These are phyloP conservation scores for Liquidambar formosana DNA, from an alignment of 164 flowering plant genomes.

Conservation along the genomic window DNA sequence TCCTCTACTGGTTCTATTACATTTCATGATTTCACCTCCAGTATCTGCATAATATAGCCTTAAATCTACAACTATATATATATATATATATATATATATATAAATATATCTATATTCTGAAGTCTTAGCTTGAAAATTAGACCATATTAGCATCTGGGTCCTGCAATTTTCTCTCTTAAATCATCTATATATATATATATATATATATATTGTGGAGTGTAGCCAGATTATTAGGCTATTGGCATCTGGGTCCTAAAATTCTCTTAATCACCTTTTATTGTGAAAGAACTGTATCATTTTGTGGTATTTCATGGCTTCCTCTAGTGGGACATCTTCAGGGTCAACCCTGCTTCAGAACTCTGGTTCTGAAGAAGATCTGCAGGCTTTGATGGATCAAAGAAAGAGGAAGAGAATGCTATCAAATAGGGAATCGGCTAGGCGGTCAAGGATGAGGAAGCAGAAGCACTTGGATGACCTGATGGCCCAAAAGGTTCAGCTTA, in stretches of 20 bases:
- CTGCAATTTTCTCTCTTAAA: not conserved
- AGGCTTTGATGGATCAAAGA: slow-evolving; percentile 40
- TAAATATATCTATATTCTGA: slow-evolving; percentile 1
- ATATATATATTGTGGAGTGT: not conserved
- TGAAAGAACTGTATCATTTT: no score
- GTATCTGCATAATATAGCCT: not conserved
- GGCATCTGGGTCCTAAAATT: not conserved
- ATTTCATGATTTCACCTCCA: slow-evolving; percentile 32
- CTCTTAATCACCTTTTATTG: no score
- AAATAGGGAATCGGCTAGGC: slow-evolving; percentile 49
- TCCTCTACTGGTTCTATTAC: slow-evolving; percentile 61
- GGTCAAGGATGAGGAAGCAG: slow-evolving; percentile 55
- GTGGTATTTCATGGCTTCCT: slow-evolving; percentile 30
- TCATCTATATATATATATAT: not conserved
- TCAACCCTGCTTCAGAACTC: slow-evolving; percentile 31
- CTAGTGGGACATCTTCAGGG: slow-evolving; percentile 38
- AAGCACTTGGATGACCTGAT: slow-evolving; percentile 45
- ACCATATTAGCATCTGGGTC: not conserved
- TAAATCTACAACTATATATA: not conserved
- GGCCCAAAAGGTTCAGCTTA: slow-evolving; percentile 26
- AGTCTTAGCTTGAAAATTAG: not conserved
- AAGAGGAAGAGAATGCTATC: slow-evolving; percentile 49
- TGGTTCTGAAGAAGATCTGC: slow-evolving; percentile 35
- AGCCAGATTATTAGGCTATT: not conserved
- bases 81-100: not conserved